Percentiles rank a stretch among this genome's conserved stretches.
These are phyloP conservation scores for Dendrobium huoshanense DNA, from an alignment of 106 monocot species.

Conservation along the genomic window DNA sequence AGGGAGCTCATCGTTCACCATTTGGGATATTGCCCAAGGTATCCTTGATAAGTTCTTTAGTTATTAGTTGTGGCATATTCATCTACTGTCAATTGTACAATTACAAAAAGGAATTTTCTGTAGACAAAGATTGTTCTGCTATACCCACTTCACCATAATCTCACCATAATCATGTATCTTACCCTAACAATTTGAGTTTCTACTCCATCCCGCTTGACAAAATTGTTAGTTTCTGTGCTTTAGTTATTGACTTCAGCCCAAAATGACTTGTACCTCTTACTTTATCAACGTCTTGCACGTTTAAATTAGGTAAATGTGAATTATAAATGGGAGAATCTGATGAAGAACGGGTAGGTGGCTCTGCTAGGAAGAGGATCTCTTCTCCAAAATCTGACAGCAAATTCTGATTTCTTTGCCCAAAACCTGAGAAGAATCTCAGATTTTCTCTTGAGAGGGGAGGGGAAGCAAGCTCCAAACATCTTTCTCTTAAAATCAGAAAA, in stretches of 20 bases:
- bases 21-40: slow-evolving; percentile 99
- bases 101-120: neutral
- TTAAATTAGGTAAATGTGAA: neutral
- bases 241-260: neutral
- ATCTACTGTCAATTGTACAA: neutral
- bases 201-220: neutral
- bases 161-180: neutral
- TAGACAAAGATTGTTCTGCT: neutral
- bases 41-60: slow-evolving; percentile 6
- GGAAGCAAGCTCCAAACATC: no score
- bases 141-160: neutral
- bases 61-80: neutral
- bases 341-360: no score
- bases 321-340: neutral
- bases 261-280: neutral
- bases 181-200: neutral
- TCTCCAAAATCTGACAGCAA: no score
- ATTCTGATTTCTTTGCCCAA: no score
- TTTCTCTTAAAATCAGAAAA: no score
- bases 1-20: slow-evolving; percentile 79
- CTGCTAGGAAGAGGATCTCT: no score
- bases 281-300: neutral
- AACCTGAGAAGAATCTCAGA: no score
- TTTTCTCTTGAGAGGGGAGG: no score
- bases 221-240: neutral